Evolutionary conservation across 2,329 filamentous ascomycete species (phyloP), one percentile per base, ranked within the genome.

Genomic region (Dactylellina drechsleri): DNA sequence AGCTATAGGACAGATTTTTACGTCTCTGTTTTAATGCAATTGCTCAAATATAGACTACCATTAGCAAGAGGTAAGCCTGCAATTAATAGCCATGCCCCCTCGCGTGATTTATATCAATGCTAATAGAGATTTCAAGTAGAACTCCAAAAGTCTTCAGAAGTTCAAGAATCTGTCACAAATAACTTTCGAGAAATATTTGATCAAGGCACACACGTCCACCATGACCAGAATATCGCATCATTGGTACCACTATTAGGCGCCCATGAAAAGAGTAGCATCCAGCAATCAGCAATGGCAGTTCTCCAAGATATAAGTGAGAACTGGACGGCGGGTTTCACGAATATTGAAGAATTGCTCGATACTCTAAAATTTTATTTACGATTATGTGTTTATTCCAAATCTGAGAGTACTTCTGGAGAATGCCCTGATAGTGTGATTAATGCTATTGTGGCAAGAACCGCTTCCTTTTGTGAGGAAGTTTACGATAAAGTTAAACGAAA

Each of bases 401-500:
- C 52, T 2, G 23, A 43, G 1, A n/a, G 43, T 28, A 41, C 49
- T 2, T 49, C 23, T 8, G 58, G 45, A 20, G 71, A 59, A 31
- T 43, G 47, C 23, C 45, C 71, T 8, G 49, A 15, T n/a, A 43
- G 64, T 36, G 18, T 75, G 8, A 68, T 75, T 26, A 75, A 75
- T 68, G 64, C 71, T 36, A 65, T 67, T 65, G 64, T 75, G 10
- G 71, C 71, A 7, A 54, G 64, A 36, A 68, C 71, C 7, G 65
- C 53, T 18, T 75, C 71, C 0, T 75, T 75, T 28, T 75, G 71
- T 28, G 64, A 64, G 15, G 71, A 75, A 31, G 53, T 75, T 5
- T 75, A 75, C 36, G 71, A 75, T 8, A 75, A 75, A 40, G 59
- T 68, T 0, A 75, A 75, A 20, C 53, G 54, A n/a, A 75, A 75